Percentiles rank a stretch among this genome's conserved stretches.
phyloP scores from a whole-genome alignment of 2,329 filamentous ascomycete species.

The Xylariales sp. region DNA sequence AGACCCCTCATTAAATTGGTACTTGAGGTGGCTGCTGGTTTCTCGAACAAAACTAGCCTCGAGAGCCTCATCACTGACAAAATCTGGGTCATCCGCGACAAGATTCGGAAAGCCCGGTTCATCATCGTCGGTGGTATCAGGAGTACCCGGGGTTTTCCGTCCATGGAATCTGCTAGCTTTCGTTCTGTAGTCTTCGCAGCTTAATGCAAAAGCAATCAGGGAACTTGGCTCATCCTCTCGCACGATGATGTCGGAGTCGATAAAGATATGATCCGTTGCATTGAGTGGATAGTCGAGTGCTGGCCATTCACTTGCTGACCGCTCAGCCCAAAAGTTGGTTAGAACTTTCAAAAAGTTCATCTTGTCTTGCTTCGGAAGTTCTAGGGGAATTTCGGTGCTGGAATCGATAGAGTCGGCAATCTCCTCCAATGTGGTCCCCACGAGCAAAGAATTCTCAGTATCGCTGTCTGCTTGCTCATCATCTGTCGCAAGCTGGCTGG shows the following conservation, averaged over 20 bases:
- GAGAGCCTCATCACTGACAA: constrained; percentile 60
- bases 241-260: constrained; percentile 94
- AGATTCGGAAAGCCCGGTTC: constrained; percentile 26
- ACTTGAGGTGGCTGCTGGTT: constrained; percentile 91
- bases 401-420: constrained; percentile 60
- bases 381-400: constrained; percentile 57
- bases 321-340: constrained; percentile 97
- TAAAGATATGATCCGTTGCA: constrained; percentile 88
- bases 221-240: constrained; percentile 97
- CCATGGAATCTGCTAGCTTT: constrained; percentile 56
- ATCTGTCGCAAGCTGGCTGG: constrained; percentile 60
- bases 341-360: constrained; percentile 92
- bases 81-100: constrained; percentile 21
- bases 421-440: constrained; percentile 64
- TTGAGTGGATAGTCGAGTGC: constrained; percentile 88
- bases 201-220: constrained; percentile 87
- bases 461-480: constrained; percentile 69
- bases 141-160: constrained; percentile 14
- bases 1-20: constrained; percentile 90
- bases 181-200: constrained; percentile 78
- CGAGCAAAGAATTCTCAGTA: constrained; percentile 62
- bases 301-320: constrained; percentile 92
- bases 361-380: constrained; percentile 89
- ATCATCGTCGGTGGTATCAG: constrained; percentile 13
- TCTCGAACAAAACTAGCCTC: constrained; percentile 80